Base-by-base conservation (phyloP, 108 stramenopile genomes). In the Poteriospumella lacustris region DNA sequence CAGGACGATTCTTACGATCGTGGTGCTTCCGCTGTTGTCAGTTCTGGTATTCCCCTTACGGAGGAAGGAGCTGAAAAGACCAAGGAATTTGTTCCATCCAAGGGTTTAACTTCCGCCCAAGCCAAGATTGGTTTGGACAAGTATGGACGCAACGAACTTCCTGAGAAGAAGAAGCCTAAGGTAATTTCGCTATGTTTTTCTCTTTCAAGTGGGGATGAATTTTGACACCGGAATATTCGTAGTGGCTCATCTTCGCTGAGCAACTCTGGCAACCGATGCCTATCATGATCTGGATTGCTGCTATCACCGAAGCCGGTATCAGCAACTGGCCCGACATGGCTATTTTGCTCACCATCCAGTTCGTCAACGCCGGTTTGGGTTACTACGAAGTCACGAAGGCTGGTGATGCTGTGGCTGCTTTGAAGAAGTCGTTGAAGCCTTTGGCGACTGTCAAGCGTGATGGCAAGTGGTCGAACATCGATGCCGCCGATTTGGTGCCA, bases 221-320 rank as follows among this genome's bases (percentile, higher is more conserved):
- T n/a, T n/a, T n/a, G n/a, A 62, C 42, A 60, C 68, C 36, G 44
- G 24, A 9, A 70, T 60, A 0, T 44, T 44, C 0, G 80, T 85
- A 59, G 42, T 85, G 85, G 76, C 79, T 84, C 29, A 64, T 87
- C 39, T 91, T 89, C 68, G 68, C 84, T 9, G 62, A 84, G 39
- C 84, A 87, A 73, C 87, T 91, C 69, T 87, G 83, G 78, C 86
- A 84, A 0, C 90, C 90, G 76, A 91, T 91, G 90, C 90, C 90
- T 78, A 85, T 87, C 82, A 91, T 91, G 90, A 91, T 91, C 88
- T 56, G 86, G 15, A 89, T 89, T 67, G 85, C 83, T 68, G 59
- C 88, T 58, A 86, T 91, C 59, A 89, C 88, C 77, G 52, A 64
- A 64, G 60, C 60, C 9, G 60, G 29, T 64, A 64, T 64, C 9